Evolutionary conservation across 2,329 filamentous ascomycete species (phyloP).

Genomic region (Alternaria triticina): DNA sequence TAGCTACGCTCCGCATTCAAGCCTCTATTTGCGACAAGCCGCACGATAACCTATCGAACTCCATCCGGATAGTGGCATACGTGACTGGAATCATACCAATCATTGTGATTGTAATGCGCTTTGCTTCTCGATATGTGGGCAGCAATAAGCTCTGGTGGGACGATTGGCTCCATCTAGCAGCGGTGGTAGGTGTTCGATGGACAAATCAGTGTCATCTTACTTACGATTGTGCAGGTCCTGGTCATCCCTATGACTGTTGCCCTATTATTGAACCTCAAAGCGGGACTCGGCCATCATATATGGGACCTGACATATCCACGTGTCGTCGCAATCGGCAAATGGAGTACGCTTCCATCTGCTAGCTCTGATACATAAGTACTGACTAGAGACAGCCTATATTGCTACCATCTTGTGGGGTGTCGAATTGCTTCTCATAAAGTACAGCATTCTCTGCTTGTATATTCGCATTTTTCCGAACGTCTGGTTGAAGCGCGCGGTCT

Average conservation of each 20-base stretch:
- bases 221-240: neutral
- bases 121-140: slow-evolving; percentile 3
- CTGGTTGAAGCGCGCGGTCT: slow-evolving; percentile 6
- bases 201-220: neutral
- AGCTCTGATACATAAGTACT: neutral
- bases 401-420: neutral
- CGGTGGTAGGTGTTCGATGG: neutral
- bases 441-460: slow-evolving; percentile 7
- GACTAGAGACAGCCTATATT: neutral
- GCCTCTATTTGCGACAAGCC: slow-evolving; percentile 3
- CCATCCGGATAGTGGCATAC: slow-evolving; percentile 1
- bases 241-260: neutral
- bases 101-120: slow-evolving; percentile 5
- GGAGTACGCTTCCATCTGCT: neutral
- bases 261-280: neutral
- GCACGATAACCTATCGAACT: neutral
- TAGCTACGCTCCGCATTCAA: slow-evolving; percentile 1
- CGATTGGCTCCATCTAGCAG: slow-evolving; percentile 6
- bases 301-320: slow-evolving; percentile 9
- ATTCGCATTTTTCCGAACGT: slow-evolving; percentile 5
- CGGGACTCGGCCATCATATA: slow-evolving; percentile 1
- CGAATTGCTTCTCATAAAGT: slow-evolving; percentile 4
- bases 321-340: neutral
- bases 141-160: slow-evolving; percentile 2
- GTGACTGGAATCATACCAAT: slow-evolving; percentile 4